Percentiles rank a stretch among this genome's conserved stretches.
Evolutionary conservation across 495 filamentous ascomycete genomes (phyloP).

Genomic region (Penicillium canariense): DNA sequence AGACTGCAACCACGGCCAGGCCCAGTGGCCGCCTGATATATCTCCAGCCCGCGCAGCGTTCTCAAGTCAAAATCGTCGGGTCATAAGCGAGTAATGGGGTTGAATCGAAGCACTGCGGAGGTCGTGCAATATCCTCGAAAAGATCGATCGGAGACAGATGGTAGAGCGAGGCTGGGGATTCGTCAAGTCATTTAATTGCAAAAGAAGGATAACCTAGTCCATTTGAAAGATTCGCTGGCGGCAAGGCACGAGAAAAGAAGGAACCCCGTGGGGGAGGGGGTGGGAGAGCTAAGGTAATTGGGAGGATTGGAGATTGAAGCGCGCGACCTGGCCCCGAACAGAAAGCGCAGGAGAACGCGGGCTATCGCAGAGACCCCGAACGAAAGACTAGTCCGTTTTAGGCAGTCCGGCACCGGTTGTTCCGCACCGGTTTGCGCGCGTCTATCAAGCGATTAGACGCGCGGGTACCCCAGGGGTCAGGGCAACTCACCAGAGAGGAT

Average conservation of each 20-base stretch:
- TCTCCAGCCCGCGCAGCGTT: constrained; percentile 32
- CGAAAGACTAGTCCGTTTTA: constrained; percentile 36
- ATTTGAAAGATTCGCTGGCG: constrained; percentile 48
- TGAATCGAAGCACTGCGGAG: constrained; percentile 35
- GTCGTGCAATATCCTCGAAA: constrained; percentile 58
- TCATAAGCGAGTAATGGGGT: constrained; percentile 52
- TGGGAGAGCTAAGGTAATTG: constrained; percentile 46
- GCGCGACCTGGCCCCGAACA: constrained; percentile 39
- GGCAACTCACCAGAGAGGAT: no score
- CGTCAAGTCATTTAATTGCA: constrained; percentile 48
- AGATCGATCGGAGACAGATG: constrained; percentile 28
- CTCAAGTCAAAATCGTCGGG: constrained; percentile 20
- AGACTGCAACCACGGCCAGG: constrained; percentile 37
- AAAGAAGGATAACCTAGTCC: constrained; percentile 40
- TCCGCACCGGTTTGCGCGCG: constrained; percentile 22
- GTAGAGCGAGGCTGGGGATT: constrained; percentile 18
- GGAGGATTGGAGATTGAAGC: constrained; percentile 35
- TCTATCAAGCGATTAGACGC: constrained; percentile 1
- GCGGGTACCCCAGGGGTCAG: constrained; percentile 4
- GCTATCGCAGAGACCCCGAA: constrained; percentile 48
- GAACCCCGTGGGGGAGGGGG: constrained; percentile 31
- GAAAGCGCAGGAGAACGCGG: constrained; percentile 31
- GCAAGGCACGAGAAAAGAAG: constrained; percentile 66
- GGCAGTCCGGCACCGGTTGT: constrained; percentile 32
- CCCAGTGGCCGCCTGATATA: constrained; percentile 41